A percentile compares a stretch with the other conserved stretches of the same genome.
phyloP scores from a whole-genome alignment of 2,329 filamentous ascomycete species.

The Microdochium paspali region DNA sequence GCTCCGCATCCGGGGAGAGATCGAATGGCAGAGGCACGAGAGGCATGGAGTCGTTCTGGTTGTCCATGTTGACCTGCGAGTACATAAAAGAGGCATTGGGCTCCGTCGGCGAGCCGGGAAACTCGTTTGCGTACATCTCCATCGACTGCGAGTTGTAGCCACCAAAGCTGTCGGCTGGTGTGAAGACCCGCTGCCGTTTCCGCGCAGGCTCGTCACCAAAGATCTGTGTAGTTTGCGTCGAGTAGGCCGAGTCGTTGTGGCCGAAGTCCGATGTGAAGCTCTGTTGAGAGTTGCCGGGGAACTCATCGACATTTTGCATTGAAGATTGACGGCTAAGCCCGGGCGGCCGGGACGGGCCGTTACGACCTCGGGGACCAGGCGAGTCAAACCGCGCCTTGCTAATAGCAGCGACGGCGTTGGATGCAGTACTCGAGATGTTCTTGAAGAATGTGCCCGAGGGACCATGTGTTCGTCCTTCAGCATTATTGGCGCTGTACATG shows the following conservation, averaged over 20 bases:
- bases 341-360: conserved; percentile 55
- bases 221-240: conserved; percentile 42
- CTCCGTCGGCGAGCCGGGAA: conserved; percentile 69
- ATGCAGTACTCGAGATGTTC: conserved; percentile 89
- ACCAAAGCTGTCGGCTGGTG: conserved; percentile 48
- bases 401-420: conserved; percentile 88
- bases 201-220: conserved; percentile 66
- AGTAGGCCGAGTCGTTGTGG: conserved; percentile 63
- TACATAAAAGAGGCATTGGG: conserved; percentile 73
- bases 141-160: conserved; percentile 34
- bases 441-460: conserved; percentile 87
- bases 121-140: conserved; percentile 35
- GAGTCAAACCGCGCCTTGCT: conserved; percentile 94
- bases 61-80: conserved; percentile 37
- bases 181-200: conserved; percentile 61
- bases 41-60: conserved; percentile 47
- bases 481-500: conserved; percentile 66
- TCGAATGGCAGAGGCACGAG: conserved; percentile 56
- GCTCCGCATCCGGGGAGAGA: conserved; percentile 56
- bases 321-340: conserved; percentile 65
- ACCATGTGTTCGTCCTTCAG: conserved; percentile 56
- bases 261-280: conserved; percentile 70
- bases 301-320: conserved; percentile 59
- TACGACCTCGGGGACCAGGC: conserved; percentile 59
- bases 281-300: conserved; percentile 72